Conservation (phyloP, 1,284 basidiomycete genomes). For the Malassezia yamatoensis region DNA sequence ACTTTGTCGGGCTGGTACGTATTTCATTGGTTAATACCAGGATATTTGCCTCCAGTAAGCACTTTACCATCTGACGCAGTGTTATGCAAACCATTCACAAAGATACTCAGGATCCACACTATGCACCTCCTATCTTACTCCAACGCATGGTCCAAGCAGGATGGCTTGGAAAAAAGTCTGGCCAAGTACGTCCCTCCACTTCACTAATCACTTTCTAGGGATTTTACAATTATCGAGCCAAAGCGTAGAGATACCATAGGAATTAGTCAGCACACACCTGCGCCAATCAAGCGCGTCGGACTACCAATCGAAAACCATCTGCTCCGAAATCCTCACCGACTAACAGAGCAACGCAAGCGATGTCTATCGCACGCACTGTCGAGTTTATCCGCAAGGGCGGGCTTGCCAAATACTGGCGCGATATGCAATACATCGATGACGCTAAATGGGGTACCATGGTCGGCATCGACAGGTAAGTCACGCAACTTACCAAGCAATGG, state of each 20-base stretch:
- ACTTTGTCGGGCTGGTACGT: slow-evolving; percentile 66
- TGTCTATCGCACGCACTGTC: slow-evolving; percentile 44
- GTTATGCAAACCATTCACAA: slow-evolving; percentile 39
- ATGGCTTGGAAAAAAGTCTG: slow-evolving; percentile 78
- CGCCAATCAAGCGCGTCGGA: not conserved
- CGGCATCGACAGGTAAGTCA: slow-evolving; percentile 34
- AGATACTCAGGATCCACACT: slow-evolving; percentile 90
- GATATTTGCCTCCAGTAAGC: slow-evolving; percentile 5
- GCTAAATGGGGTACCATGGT: slow-evolving; percentile 44
- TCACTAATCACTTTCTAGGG: slow-evolving; percentile 20
- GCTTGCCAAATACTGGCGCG: slow-evolving; percentile 38
- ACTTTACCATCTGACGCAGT: slow-evolving; percentile 6
- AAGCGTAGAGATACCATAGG: not conserved
- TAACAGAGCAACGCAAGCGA: slow-evolving; percentile 6
- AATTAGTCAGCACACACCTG: not conserved
- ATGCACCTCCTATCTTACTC: slow-evolving; percentile 78
- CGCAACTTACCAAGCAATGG: slow-evolving; percentile 22
- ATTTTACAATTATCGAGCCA: slow-evolving; percentile 34
- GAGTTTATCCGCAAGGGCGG: slow-evolving; percentile 38
- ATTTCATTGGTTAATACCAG: not conserved
- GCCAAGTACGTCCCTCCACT: slow-evolving; percentile 24
- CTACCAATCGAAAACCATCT: too few relatives aligned
- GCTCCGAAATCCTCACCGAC: too few relatives aligned
- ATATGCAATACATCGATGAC: slow-evolving; percentile 45
- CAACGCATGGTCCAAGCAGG: slow-evolving; percentile 93